These are phyloP conservation scores for Botryotinia calthae DNA, from an alignment of 2,329 filamentous ascomycete species.

Conservation along the genomic window DNA sequence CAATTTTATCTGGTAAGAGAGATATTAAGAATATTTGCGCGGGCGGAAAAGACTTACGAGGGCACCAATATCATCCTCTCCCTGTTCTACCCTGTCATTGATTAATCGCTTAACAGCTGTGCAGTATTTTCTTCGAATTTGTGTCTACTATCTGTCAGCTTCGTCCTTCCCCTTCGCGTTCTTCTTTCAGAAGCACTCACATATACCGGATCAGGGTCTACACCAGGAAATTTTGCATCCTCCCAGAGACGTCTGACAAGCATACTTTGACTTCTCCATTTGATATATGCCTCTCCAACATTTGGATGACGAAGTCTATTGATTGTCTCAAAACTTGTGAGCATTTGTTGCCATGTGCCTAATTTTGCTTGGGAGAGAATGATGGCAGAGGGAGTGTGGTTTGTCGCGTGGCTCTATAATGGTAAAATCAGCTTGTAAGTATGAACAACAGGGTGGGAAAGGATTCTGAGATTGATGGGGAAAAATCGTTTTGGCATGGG, in stretches of 20 bases:
- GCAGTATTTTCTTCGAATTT: neutral
- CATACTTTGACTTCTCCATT: conserved; percentile 11
- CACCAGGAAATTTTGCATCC: neutral
- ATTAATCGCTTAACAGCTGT: neutral
- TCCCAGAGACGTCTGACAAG: conserved; percentile 13
- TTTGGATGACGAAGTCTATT: neutral
- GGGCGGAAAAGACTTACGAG: neutral
- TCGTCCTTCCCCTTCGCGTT: neutral
- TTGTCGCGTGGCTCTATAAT: neutral
- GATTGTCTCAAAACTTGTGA: neutral
- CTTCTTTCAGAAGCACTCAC: neutral
- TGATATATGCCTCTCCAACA: neutral
- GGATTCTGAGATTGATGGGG: neutral
- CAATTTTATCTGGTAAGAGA: too few species aligned
- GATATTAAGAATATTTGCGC: accelerated
- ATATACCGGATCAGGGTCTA: neutral
- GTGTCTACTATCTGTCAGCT: neutral
- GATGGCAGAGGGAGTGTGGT: neutral
- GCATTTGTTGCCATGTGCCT: neutral
- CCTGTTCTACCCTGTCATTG: neutral
- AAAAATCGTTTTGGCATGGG: neutral
- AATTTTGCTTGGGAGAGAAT: neutral
- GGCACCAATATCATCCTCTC: neutral
- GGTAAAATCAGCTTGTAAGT: neutral
- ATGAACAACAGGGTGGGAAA: neutral